Evolutionary conservation across 768 basidiomycete species (phyloP).

Genomic region (Auricularia sp.): DNA sequence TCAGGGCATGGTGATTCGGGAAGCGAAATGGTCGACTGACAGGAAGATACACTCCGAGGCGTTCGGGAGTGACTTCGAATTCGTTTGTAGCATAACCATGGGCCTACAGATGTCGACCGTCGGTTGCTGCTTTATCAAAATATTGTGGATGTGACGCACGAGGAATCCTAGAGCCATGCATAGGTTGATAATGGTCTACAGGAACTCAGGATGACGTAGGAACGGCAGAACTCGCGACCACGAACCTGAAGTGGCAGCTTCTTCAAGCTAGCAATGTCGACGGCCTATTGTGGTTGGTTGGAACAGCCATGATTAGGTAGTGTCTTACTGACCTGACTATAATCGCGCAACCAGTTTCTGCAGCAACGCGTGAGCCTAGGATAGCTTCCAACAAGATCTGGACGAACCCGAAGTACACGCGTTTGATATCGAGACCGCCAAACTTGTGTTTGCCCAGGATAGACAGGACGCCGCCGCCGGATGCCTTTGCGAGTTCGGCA

Average conservation of each 20-base stretch:
- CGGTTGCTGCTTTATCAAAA: background rate
- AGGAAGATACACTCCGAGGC: conserved; percentile 78
- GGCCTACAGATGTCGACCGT: conserved; percentile 31
- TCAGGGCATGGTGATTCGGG: background rate
- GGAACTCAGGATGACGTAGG: background rate
- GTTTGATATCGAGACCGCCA: conserved; percentile 68
- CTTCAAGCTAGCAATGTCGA: conserved; percentile 72
- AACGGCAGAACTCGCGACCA: background rate
- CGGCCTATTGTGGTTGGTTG: conserved; percentile 38
- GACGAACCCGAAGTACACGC: conserved; percentile 72
- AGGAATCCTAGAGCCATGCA: conserved; percentile 88
- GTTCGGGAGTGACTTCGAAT: conserved; percentile 77
- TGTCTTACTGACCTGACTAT: conserved; percentile 48
- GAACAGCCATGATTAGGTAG: background rate
- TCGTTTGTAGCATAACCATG: conserved; percentile 74
- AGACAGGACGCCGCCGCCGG: conserved; percentile 45
- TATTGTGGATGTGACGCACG: conserved; percentile 27
- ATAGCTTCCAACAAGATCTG: background rate
- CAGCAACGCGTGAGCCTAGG: background rate
- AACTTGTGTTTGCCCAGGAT: conserved; percentile 62
- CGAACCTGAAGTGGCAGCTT: conserved; percentile 58
- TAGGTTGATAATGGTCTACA: conserved; percentile 74
- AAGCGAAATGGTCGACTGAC: conserved; percentile 26
- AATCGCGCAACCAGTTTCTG: conserved; percentile 85
- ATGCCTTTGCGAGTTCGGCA: conserved; percentile 42